Conservation (phyloP, 2,329 filamentous ascomycete genomes). For the Cercospora zeina region DNA sequence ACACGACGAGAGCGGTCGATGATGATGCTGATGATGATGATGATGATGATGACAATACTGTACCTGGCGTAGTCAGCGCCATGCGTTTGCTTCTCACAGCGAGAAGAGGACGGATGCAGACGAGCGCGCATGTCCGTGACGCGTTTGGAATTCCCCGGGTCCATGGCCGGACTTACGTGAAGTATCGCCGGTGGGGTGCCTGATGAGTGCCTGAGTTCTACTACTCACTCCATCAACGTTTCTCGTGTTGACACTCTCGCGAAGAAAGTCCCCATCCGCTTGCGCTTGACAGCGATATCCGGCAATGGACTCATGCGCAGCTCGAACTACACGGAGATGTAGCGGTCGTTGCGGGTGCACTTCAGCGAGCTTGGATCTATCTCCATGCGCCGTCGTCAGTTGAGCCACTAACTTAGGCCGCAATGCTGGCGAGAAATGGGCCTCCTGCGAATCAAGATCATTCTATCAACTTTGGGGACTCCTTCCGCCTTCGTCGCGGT, state of each 20-base stretch:
- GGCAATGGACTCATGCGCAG: neutral
- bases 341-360: neutral
- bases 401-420: neutral
- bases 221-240: too few relatives aligned
- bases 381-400: neutral
- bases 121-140: neutral
- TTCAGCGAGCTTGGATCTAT: neutral
- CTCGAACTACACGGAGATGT: neutral
- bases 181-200: too few relatives aligned
- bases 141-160: neutral
- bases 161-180: too few relatives aligned
- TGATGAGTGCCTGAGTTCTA: too few relatives aligned
- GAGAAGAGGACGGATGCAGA: neutral
- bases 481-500: too few relatives aligned
- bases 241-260: too few relatives aligned
- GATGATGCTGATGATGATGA: too few relatives aligned
- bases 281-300: neutral
- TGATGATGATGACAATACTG: neutral
- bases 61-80: conserved; percentile 9
- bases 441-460: neutral
- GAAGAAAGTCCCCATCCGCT: neutral
- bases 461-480: neutral
- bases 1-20: neutral
- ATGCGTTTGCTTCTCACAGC: neutral
- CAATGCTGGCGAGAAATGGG: neutral